Evolutionary conservation across 345 rosid species (phyloP).

Genomic region (Trapa bicornis): DNA sequence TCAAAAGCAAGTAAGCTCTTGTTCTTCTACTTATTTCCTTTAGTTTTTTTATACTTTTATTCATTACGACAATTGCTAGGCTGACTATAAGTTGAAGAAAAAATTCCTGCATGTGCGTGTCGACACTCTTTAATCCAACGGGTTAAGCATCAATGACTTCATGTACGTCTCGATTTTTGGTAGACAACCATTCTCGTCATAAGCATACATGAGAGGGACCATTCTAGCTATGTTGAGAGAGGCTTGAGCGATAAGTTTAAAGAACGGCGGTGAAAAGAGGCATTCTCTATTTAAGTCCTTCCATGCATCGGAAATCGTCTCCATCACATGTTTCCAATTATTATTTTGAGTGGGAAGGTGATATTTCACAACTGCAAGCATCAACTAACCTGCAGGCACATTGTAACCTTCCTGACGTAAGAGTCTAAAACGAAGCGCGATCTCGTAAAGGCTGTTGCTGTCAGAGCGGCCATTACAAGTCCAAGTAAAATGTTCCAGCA

Average conservation of each 20-base stretch:
- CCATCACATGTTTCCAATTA: constrained; percentile 13
- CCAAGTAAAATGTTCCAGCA: neutral
- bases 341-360: too few relatives aligned
- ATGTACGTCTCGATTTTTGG: constrained; percentile 26
- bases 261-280: constrained; percentile 19
- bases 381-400: constrained; percentile 16
- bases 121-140: too few relatives aligned
- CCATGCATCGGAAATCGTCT: constrained; percentile 42
- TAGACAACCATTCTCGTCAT: constrained; percentile 27
- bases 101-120: too few relatives aligned
- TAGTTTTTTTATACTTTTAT: too few relatives aligned
- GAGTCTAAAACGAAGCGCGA: constrained; percentile 27
- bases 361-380: too few relatives aligned
- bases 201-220: constrained; percentile 46
- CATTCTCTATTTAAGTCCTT: constrained; percentile 40
- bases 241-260: constrained; percentile 21
- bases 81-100: too few relatives aligned
- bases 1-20: too few relatives aligned
- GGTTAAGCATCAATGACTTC: constrained; percentile 15
- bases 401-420: constrained; percentile 29
- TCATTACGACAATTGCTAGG: too few relatives aligned
- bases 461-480: neutral
- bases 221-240: constrained; percentile 39
- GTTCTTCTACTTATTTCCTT: too few relatives aligned
- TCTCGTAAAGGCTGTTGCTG: constrained; percentile 13